Percentiles rank a stretch among this genome's conserved stretches.
phyloP scores from a whole-genome alignment of 768 basidiomycete species.

The Mycena epipterygia region DNA sequence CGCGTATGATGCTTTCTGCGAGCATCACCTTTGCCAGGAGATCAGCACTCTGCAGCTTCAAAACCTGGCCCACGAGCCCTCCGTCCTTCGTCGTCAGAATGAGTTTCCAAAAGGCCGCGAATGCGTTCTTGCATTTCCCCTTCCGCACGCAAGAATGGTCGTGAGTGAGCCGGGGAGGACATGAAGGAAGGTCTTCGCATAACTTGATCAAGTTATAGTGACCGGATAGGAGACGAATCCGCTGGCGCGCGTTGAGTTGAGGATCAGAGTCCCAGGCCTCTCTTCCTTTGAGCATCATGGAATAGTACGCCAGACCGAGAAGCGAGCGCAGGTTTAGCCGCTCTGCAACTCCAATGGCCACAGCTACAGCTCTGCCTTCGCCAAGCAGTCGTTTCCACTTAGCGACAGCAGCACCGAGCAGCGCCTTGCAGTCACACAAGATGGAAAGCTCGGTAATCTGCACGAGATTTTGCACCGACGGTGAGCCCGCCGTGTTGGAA shows the following conservation, averaged over 20 bases:
- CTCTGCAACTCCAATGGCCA: slow-evolving; percentile 62
- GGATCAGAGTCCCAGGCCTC: slow-evolving; percentile 62
- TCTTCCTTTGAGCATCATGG: slow-evolving; percentile 65
- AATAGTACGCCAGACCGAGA: slow-evolving; percentile 64
- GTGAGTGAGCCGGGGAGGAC: slow-evolving; percentile 59
- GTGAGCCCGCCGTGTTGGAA: slow-evolving; percentile 42
- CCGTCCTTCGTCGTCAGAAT: slow-evolving; percentile 53
- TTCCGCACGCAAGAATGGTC: slow-evolving; percentile 55
- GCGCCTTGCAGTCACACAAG: slow-evolving; percentile 60
- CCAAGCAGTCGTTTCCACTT: slow-evolving; percentile 64
- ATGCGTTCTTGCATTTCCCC: slow-evolving; percentile 60
- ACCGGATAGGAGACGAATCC: slow-evolving; percentile 66
- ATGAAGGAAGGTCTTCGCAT: slow-evolving; percentile 58
- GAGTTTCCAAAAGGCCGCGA: slow-evolving; percentile 60
- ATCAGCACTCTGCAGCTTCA: slow-evolving; percentile 59
- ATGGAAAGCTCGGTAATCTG: slow-evolving; percentile 67
- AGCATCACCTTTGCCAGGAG: slow-evolving; percentile 61
- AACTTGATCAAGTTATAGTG: slow-evolving; percentile 62
- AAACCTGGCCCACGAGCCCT: slow-evolving; percentile 44
- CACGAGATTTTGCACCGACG: slow-evolving; percentile 53
- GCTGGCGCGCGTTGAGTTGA: slow-evolving; percentile 61
- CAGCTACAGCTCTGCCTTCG: slow-evolving; percentile 59
- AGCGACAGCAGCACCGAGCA: slow-evolving; percentile 56
- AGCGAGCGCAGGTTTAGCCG: slow-evolving; percentile 60
- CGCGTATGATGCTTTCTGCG: slow-evolving; percentile 62